Conservation (phyloP, 139 green algal species). For the Chlamydomonas eustigma region DNA sequence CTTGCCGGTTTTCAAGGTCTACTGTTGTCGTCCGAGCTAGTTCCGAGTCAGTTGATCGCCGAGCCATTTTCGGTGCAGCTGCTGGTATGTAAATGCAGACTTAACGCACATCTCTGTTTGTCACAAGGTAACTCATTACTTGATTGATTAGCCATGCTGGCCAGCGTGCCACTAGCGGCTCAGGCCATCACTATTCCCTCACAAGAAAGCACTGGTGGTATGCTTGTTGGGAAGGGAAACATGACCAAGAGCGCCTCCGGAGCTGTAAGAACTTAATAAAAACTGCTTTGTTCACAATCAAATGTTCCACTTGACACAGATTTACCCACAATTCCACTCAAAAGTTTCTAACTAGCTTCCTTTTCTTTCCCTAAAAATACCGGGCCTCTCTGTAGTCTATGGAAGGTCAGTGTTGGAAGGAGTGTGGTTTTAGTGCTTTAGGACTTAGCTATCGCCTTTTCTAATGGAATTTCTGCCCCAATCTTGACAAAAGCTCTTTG, state of each 20-base stretch:
- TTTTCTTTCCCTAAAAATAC: not conserved
- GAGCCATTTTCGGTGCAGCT: slow-evolving; percentile 23
- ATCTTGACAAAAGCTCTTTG: not conserved
- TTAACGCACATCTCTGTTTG: no score
- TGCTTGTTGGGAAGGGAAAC: slow-evolving; percentile 17
- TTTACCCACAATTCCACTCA: not conserved
- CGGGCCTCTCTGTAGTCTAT: not conserved
- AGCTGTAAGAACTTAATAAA: slow-evolving; percentile 2
- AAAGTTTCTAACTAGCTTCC: not conserved
- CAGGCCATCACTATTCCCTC: slow-evolving; percentile 24
- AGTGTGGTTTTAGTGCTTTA: not conserved
- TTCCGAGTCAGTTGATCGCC: slow-evolving; percentile 12
- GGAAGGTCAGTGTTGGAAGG: not conserved
- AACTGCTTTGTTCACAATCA: not conserved
- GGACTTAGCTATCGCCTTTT: not conserved
- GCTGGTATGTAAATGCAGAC: slow-evolving; percentile 20
- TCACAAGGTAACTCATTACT: not conserved
- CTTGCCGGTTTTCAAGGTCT: not conserved
- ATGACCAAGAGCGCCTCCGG: slow-evolving; percentile 20
- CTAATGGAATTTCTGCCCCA: not conserved
- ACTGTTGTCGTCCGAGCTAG: slow-evolving; percentile 29
- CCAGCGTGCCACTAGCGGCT: slow-evolving; percentile 14
- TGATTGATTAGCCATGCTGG: not conserved
- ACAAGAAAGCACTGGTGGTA: slow-evolving; percentile 29
- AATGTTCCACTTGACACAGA: not conserved